Conservation (phyloP, 441 rosid species). For the Erysimum cheiri region DNA sequence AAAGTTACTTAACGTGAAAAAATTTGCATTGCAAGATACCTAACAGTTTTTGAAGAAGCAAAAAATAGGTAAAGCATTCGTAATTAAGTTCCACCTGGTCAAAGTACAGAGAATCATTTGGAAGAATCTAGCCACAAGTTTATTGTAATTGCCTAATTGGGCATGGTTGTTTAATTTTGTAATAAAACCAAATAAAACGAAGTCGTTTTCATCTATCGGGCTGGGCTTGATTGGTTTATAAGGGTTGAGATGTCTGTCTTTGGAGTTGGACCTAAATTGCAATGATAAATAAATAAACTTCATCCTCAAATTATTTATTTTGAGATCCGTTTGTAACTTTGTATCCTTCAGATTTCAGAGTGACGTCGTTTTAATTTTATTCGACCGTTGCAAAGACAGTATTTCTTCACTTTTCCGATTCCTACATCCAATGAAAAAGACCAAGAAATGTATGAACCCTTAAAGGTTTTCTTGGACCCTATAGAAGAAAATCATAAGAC, state of each 20-base stretch:
- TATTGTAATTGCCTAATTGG: background rate
- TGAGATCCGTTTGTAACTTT: too few species aligned
- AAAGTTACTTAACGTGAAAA: constrained; percentile 39
- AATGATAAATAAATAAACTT: too few species aligned
- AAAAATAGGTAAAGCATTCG: background rate
- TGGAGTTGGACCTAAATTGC: background rate
- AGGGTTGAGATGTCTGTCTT: background rate
- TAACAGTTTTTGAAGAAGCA: constrained; percentile 22
- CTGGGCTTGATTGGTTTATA: constrained; percentile 1
- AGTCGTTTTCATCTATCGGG: background rate
- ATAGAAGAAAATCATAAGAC: too few species aligned
- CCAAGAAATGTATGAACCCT: too few species aligned
- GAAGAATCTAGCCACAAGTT: background rate
- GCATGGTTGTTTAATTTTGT: background rate
- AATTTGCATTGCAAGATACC: constrained; percentile 31
- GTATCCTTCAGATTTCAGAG: too few species aligned
- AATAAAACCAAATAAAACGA: background rate
- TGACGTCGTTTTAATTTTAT: too few species aligned
- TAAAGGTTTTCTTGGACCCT: too few species aligned
- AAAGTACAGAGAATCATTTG: constrained; percentile 4
- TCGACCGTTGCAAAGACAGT: too few species aligned
- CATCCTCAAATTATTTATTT: too few species aligned
- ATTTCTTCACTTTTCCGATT: too few species aligned
- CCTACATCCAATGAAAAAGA: too few species aligned
- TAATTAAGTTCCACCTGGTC: constrained; percentile 1